Evolutionary conservation across 2,329 filamentous ascomycete genomes (phyloP).

Genomic region (Rhinocladiella similis): DNA sequence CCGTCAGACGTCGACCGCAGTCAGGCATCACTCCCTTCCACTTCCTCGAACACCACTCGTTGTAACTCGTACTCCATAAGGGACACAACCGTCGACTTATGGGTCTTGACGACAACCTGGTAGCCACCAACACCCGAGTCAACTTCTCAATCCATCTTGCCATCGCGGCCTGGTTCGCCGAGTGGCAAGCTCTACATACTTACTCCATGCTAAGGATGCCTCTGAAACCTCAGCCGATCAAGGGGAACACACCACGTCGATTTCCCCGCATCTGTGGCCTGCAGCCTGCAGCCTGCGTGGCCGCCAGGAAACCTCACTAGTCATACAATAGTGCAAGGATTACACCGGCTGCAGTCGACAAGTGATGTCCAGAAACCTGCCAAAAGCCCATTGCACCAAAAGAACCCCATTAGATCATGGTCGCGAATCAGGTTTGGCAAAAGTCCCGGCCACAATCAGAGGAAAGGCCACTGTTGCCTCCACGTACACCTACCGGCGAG

Average conservation of each 20-base stretch:
- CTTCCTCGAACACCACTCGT: neutral
- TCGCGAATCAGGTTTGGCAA: constrained; percentile 17
- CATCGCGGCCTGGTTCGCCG: neutral
- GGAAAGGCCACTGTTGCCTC: constrained; percentile 69
- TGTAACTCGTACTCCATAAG: too few relatives aligned
- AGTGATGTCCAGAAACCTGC: constrained; percentile 39
- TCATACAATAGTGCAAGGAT: neutral
- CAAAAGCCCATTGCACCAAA: constrained; percentile 60
- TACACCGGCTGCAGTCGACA: too few relatives aligned
- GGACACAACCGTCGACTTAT: neutral
- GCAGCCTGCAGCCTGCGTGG: neutral
- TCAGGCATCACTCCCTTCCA: neutral
- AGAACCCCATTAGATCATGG: constrained; percentile 28
- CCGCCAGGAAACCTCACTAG: neutral
- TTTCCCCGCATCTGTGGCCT: neutral
- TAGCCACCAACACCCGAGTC: neutral
- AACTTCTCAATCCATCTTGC: neutral
- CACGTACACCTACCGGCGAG: constrained; percentile 56
- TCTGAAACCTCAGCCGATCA: neutral
- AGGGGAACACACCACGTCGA: neutral
- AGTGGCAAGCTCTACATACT: neutral
- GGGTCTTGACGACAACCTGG: neutral
- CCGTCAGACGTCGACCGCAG: neutral
- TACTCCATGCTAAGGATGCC: too few relatives aligned
- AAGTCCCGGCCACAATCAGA: constrained; percentile 46